A percentile compares a stretch with the other conserved stretches of the same genome.
These are phyloP conservation scores for Helminthosporium solani DNA, from an alignment of 2,329 filamentous ascomycete genomes.

Conservation along the genomic window DNA sequence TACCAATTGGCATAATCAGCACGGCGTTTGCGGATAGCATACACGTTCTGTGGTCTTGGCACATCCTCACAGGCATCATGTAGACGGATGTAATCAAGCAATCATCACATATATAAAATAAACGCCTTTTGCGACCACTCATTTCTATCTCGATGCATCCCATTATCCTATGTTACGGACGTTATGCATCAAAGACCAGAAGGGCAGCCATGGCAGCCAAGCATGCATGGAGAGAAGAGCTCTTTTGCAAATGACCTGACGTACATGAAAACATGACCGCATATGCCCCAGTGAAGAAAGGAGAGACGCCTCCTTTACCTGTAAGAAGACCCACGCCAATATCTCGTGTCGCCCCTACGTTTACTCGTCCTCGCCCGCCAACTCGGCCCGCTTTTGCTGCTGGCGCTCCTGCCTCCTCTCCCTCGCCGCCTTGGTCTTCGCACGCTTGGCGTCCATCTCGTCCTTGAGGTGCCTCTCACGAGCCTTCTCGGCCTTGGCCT, in stretches of 20 bases:
- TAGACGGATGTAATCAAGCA: background rate
- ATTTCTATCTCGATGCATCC: slow-evolving; percentile 37
- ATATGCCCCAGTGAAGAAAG: slow-evolving; percentile 45
- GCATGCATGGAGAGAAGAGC: slow-evolving; percentile 40
- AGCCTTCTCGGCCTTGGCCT: slow-evolving; percentile 98
- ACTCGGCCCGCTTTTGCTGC: slow-evolving; percentile 83
- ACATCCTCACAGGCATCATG: no score
- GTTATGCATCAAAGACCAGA: slow-evolving; percentile 37
- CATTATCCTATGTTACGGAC: slow-evolving; percentile 40
- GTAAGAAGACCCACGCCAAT: slow-evolving; percentile 46
- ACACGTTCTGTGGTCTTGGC: no score
- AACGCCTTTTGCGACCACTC: slow-evolving; percentile 22
- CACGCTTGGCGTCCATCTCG: slow-evolving; percentile 99
- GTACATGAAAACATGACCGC: slow-evolving; percentile 48
- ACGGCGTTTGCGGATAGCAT: background rate
- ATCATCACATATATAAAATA: background rate
- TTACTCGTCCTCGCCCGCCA: slow-evolving; percentile 68
- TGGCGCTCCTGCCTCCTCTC: slow-evolving; percentile 96
- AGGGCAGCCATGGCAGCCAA: slow-evolving; percentile 37
- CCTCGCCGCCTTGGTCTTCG: slow-evolving; percentile 99
- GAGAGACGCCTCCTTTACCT: slow-evolving; percentile 43
- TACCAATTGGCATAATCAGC: no score
- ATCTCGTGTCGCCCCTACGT: slow-evolving; percentile 39
- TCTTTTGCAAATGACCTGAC: slow-evolving; percentile 44
- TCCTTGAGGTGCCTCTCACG: slow-evolving; percentile 96